These are phyloP conservation scores for Mycosphaerelloides madeirae DNA, from an alignment of 2,329 filamentous ascomycete species.

Conservation along the genomic window DNA sequence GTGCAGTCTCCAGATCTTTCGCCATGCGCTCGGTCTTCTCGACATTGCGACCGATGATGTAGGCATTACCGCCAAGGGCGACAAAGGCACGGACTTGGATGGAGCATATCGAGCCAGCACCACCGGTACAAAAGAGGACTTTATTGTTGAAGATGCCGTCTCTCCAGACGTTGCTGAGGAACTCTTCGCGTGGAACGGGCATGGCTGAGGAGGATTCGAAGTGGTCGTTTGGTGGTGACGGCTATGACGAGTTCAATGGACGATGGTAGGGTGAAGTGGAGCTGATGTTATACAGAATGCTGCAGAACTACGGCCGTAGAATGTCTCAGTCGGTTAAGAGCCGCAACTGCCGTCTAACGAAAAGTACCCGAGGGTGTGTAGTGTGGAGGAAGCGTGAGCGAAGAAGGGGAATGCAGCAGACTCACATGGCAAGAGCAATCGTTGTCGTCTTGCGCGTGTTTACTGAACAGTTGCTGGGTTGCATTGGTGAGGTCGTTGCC, in stretches of 20 bases:
- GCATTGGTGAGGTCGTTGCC: background rate
- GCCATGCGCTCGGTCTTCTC: constrained; percentile 82
- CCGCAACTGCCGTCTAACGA: no score
- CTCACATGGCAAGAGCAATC: no score
- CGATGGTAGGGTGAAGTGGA: background rate
- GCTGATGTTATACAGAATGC: background rate
- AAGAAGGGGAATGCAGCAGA: no score
- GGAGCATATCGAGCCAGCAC: constrained; percentile 88
- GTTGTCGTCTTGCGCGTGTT: no score
- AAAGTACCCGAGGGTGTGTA: background rate
- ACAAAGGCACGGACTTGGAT: constrained; percentile 90
- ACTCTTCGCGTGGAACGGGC: constrained; percentile 64
- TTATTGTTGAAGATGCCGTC: constrained; percentile 84
- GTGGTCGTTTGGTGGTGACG: background rate
- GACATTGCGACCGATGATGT: constrained; percentile 84
- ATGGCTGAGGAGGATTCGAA: constrained; percentile 7
- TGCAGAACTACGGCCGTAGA: constrained; percentile 1
- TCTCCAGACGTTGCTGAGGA: constrained; percentile 77
- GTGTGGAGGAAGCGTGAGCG: background rate
- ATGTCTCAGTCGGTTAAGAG: background rate
- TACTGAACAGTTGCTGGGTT: no score
- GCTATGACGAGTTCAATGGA: background rate
- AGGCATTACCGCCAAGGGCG: constrained; percentile 84
- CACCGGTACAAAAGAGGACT: constrained; percentile 92
- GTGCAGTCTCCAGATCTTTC: constrained; percentile 72